phyloP scores from a whole-genome alignment of 768 basidiomycete genomes.

The Russula olivacea region DNA sequence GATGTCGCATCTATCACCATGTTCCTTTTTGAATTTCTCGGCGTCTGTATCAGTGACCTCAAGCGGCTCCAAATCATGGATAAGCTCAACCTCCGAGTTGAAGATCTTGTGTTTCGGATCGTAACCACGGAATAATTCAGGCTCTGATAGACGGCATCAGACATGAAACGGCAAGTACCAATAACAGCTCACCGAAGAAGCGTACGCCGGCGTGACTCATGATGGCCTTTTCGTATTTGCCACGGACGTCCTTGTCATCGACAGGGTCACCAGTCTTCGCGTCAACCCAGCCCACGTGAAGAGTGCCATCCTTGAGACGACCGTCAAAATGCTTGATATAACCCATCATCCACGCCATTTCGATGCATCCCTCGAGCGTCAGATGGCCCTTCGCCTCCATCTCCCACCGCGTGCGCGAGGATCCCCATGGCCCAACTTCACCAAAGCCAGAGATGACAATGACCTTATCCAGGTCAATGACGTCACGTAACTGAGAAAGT shows the following conservation, averaged over 20 bases:
- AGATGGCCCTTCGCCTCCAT: constrained; percentile 98
- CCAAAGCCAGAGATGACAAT: constrained; percentile 94
- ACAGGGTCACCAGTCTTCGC: constrained; percentile 89
- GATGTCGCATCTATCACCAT: constrained; percentile 93
- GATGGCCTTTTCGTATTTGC: constrained; percentile 93
- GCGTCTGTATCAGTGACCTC: constrained; percentile 91
- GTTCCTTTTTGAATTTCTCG: constrained; percentile 91
- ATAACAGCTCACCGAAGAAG: constrained; percentile 62
- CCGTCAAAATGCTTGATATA: constrained; percentile 98
- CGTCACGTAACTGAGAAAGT: constrained; percentile 71
- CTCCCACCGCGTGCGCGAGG: constrained; percentile 97
- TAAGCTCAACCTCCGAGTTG: constrained; percentile 94
- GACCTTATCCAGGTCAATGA: constrained; percentile 94
- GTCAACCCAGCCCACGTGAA: constrained; percentile 98
- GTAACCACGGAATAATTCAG: constrained; percentile 96
- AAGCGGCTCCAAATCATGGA: constrained; percentile 93
- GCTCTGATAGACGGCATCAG: constrained; percentile 51
- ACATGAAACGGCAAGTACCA: background rate
- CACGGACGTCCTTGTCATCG: constrained; percentile 95
- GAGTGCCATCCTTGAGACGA: constrained; percentile 83
- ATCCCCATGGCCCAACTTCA: constrained; percentile 98
- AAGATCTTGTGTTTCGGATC: constrained; percentile 97
- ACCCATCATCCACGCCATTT: constrained; percentile 99
- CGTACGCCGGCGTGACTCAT: constrained; percentile 87
- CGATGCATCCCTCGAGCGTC: constrained; percentile 96